phyloP scores from a whole-genome alignment of 2,329 filamentous ascomycete genomes.

The Sphaerulina vaccinii region DNA sequence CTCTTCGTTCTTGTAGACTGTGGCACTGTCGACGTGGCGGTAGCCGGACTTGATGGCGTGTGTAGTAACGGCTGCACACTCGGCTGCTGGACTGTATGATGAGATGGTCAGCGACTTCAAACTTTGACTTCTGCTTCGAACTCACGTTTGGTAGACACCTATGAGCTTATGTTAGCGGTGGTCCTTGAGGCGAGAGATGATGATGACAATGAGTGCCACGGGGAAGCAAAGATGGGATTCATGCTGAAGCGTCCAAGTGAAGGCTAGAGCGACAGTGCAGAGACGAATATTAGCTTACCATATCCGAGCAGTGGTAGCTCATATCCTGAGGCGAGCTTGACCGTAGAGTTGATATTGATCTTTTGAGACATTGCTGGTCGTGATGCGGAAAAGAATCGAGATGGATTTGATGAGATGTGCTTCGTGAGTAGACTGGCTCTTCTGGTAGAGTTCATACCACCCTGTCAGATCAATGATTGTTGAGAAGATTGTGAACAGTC shows the following conservation, averaged over 20 bases:
- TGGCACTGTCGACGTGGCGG: conserved; percentile 61
- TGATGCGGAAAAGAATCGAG: conserved; percentile 22
- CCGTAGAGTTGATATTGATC: conserved; percentile 48
- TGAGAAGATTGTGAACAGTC: not conserved
- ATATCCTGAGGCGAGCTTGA: conserved; percentile 59
- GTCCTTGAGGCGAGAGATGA: not conserved
- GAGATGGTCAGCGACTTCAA: not conserved
- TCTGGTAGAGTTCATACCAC: conserved; percentile 15
- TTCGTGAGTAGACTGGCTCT: conserved; percentile 3
- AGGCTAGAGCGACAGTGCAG: not conserved
- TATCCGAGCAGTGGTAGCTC: conserved; percentile 61
- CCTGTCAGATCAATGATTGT: not conserved
- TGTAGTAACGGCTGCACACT: conserved; percentile 57
- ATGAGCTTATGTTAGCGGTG: not conserved
- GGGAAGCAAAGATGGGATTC: too few relatives aligned
- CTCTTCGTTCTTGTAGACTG: conserved; percentile 58
- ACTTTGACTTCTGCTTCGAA: not conserved
- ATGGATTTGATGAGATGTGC: not conserved
- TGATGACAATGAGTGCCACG: not conserved
- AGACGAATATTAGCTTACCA: conserved; percentile 43
- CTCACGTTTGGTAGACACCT: conserved; percentile 40
- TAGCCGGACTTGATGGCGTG: conserved; percentile 59
- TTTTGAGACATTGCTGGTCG: conserved; percentile 40
- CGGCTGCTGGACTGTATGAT: conserved; percentile 46
- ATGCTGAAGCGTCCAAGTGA: too few relatives aligned